These are phyloP conservation scores for Drechmeria coniospora DNA, from an alignment of 2,329 filamentous ascomycete genomes.

Conservation along the genomic window DNA sequence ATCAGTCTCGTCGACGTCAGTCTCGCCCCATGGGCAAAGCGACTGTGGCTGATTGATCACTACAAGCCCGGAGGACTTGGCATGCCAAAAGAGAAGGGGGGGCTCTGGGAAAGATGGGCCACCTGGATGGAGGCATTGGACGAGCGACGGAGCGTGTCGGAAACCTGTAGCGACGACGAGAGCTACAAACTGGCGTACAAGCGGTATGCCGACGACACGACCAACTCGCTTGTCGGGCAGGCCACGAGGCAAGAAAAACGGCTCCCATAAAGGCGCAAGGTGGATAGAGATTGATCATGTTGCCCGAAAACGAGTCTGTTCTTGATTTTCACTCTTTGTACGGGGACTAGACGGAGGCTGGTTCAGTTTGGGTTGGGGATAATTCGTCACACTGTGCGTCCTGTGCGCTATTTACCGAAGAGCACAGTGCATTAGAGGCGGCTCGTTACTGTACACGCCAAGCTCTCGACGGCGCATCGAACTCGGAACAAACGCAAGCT, in stretches of 20 bases:
- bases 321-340: no score
- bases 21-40: constrained; percentile 57
- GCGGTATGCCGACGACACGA: constrained; percentile 50
- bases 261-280: constrained; percentile 27
- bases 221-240: constrained; percentile 44
- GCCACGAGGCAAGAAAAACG: constrained; percentile 46
- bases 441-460: no score
- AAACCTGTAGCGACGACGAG: constrained; percentile 53
- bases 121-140: constrained; percentile 47
- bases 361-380: no score
- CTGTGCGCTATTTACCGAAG: no score
- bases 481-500: neutral
- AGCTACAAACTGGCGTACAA: constrained; percentile 55
- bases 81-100: constrained; percentile 32
- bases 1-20: constrained; percentile 56
- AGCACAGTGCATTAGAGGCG: no score
- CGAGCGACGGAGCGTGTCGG: constrained; percentile 43
- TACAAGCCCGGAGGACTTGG: constrained; percentile 47
- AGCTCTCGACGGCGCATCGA: no score
- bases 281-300: neutral
- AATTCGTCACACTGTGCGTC: no score
- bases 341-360: no score
- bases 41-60: constrained; percentile 59
- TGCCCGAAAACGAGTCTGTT: no score
- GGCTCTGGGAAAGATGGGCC: constrained; percentile 48